Evolutionary conservation across 768 basidiomycete species (phyloP).

Genomic region (Lentinula lateritia): DNA sequence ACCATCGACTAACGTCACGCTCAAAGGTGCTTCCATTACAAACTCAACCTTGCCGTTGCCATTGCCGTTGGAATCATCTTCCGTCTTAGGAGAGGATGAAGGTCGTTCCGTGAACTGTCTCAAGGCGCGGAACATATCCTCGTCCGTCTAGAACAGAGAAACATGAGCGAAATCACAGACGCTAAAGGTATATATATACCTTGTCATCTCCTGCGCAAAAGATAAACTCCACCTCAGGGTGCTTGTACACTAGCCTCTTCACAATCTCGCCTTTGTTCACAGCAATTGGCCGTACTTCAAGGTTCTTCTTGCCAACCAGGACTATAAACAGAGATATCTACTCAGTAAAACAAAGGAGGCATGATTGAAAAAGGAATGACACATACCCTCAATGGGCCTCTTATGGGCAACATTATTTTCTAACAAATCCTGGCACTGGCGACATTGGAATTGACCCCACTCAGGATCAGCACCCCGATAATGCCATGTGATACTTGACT

Average conservation of each 20-base stretch:
- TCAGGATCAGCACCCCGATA: constrained; percentile 90
- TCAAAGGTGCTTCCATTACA: constrained; percentile 54
- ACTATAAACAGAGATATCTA: constrained; percentile 35
- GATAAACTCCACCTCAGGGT: constrained; percentile 92
- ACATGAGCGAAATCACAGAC: background rate
- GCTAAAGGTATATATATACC: constrained; percentile 29
- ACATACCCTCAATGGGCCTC: constrained; percentile 85
- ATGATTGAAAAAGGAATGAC: background rate
- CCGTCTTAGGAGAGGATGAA: constrained; percentile 8
- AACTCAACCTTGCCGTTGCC: constrained; percentile 9
- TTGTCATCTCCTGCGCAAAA: constrained; percentile 99
- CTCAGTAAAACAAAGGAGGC: background rate
- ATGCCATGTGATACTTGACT: constrained; percentile 98
- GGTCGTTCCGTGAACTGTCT: constrained; percentile 43
- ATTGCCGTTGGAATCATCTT: background rate
- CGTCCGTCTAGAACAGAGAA: constrained; percentile 64
- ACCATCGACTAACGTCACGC: constrained; percentile 48
- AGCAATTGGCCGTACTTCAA: constrained; percentile 92
- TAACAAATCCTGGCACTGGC: constrained; percentile 92
- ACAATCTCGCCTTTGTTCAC: constrained; percentile 99
- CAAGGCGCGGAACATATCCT: constrained; percentile 97
- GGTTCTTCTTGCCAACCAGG: constrained; percentile 96
- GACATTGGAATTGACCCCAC: constrained; percentile 94
- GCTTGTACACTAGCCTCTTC: constrained; percentile 85
- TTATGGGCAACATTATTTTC: constrained; percentile 93